phyloP scores from a whole-genome alignment of 2,329 filamentous ascomycete genomes.

The Phoma herbarum region DNA sequence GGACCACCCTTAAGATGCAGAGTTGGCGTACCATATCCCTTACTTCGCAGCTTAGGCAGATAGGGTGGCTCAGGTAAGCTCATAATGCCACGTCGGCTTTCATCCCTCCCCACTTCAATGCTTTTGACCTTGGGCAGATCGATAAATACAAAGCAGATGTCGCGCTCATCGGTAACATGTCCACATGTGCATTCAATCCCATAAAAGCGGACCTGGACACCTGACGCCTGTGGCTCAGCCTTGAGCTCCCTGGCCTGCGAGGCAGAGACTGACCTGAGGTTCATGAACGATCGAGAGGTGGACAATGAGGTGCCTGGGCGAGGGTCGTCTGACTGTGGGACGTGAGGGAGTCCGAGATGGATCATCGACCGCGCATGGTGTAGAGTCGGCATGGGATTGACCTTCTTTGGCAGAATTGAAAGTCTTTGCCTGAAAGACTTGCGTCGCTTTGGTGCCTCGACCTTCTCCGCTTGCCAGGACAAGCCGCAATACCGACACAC shows the following conservation, averaged over 20 bases:
- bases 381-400: conserved; percentile 23
- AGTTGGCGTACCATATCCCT: conserved; percentile 28
- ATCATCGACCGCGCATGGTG: conserved; percentile 26
- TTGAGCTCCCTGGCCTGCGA: conserved; percentile 20
- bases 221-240: conserved; percentile 26
- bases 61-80: conserved; percentile 13
- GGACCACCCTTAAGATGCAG: conserved; percentile 23
- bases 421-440: conserved; percentile 15
- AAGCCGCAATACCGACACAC: conserved; percentile 37
- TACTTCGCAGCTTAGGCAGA: conserved; percentile 25
- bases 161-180: conserved; percentile 17
- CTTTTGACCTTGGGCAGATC: conserved; percentile 8
- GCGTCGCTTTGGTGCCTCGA: conserved; percentile 7
- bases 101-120: conserved; percentile 1
- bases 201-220: conserved; percentile 30
- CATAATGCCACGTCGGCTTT: background rate
- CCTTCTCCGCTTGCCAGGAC: conserved; percentile 31
- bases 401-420: conserved; percentile 25
- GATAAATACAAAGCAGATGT: conserved; percentile 32
- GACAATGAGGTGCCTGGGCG: background rate
- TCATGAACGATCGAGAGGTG: conserved; percentile 20
- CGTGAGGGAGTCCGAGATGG: conserved; percentile 8
- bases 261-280: conserved; percentile 20
- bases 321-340: background rate
- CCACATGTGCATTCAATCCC: conserved; percentile 36